Evolutionary conservation across 805 yeast genomes (phyloP), one percentile per base, ranked within the genome.

Genomic region (Candida dendrica): DNA sequence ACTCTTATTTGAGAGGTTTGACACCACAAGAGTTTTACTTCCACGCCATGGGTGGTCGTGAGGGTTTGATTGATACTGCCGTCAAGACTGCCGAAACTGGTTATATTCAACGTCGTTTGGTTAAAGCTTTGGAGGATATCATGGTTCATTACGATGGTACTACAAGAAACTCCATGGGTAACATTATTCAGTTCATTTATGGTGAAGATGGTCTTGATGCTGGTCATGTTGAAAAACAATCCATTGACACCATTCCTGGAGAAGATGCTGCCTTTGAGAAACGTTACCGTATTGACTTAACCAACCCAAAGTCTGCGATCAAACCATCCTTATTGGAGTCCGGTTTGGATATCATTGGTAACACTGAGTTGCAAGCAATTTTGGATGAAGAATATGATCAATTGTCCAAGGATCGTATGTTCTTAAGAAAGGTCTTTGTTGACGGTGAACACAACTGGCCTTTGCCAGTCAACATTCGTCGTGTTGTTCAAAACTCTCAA

Each of bases 31-130:
- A 93, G 65, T 93, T 93, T 65, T 90, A 93, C 64, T 93, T 93
- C 83, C 99, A 93, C 64, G 97, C 98, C 41, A 93, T 93, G 96
- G 98, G 98, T 60, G 99, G 99, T 72, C 88, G 99, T 77, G 99
- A 93, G 71, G 99, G 99, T 74, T 74, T 93, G 61, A 95, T 93
- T 63, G 99, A 93, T 75, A 93, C 99, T 42, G 99, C 99, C 14
- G 99, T 93, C 38, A 93, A 93, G 65, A 93, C 99, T 34, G 98
- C 99, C 3, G 98, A 91, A 68, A 90, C 98, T 22, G 98, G 98
- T 69, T 91, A 91, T 64, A 90, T 91, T 60, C 98, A 91, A 69
- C 91, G 98, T 74, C 91, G 98, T 76, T 72, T 91, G 63, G 95
- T 91, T 37, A 91, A 91, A 65, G 98, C 98, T 24, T 70, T 90